Percentiles rank a stretch among this genome's conserved stretches.
These are phyloP conservation scores for Arabidopsis suecica DNA, from an alignment of 345 rosid genomes.

Conservation along the genomic window DNA sequence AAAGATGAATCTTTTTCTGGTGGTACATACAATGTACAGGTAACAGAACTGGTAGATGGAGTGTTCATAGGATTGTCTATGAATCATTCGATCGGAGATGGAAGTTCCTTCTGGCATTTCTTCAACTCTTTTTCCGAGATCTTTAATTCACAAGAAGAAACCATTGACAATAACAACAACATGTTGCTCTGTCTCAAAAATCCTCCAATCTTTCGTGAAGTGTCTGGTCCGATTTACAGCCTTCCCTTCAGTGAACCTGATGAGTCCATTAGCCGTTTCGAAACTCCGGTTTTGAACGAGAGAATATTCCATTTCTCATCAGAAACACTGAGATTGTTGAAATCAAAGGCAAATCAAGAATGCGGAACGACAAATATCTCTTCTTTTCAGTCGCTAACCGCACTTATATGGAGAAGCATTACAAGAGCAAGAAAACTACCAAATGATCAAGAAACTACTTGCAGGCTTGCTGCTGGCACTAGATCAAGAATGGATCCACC, in stretches of 20 bases:
- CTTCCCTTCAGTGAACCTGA: constrained; percentile 54
- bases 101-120: constrained; percentile 74
- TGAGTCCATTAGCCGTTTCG: constrained; percentile 43
- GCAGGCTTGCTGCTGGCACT: constrained; percentile 53
- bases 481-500: constrained; percentile 65
- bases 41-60: constrained; percentile 69
- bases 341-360: constrained; percentile 65
- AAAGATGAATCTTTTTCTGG: neutral
- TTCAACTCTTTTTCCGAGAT: constrained; percentile 69
- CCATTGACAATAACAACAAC: neutral
- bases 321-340: constrained; percentile 54
- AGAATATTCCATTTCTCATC: constrained; percentile 70
- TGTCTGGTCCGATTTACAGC: constrained; percentile 38
- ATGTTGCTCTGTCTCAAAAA: constrained; percentile 41
- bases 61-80: constrained; percentile 72
- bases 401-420: constrained; percentile 65
- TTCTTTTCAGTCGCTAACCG: constrained; percentile 66
- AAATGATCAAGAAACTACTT: constrained; percentile 47
- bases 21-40: constrained; percentile 40
- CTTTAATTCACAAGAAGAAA: constrained; percentile 51
- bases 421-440: constrained; percentile 54
- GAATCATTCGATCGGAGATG: constrained; percentile 69
- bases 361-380: constrained; percentile 58
- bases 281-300: constrained; percentile 52
- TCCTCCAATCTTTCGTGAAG: constrained; percentile 57